phyloP scores from a whole-genome alignment of 139 green algal species.

The Auxenochlorella protothecoides region DNA sequence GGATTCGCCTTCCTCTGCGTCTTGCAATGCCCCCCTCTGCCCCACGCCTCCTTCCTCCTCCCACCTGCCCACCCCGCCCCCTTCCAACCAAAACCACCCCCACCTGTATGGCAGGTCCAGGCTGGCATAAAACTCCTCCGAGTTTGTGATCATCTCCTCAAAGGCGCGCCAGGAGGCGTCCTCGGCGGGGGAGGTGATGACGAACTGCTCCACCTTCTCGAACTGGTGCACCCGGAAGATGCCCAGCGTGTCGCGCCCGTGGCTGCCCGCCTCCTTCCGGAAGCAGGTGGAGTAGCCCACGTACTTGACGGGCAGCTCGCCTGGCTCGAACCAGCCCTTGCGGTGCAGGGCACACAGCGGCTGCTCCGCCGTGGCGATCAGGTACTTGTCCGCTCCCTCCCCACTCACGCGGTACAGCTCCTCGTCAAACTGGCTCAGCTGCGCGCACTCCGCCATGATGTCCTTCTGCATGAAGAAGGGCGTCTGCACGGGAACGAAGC shows the following conservation, averaged over 20 bases:
- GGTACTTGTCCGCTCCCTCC: slow-evolving; percentile 98
- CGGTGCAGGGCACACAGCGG: slow-evolving; percentile 89
- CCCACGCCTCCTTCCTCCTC: no score
- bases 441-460: slow-evolving; percentile 96
- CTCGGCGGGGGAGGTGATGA: slow-evolving; percentile 70
- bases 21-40: no score
- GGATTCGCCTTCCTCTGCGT: no score
- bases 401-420: slow-evolving; percentile 92
- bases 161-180: slow-evolving; percentile 82
- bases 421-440: slow-evolving; percentile 97
- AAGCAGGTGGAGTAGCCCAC: slow-evolving; percentile 99
- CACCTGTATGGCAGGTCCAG: slow-evolving; percentile 77
- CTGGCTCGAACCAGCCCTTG: slow-evolving; percentile 82
- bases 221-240: slow-evolving; percentile 96
- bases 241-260: slow-evolving; percentile 78
- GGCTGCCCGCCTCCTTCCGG: slow-evolving; percentile 93
- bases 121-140: slow-evolving; percentile 60
- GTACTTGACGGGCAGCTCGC: slow-evolving; percentile 52
- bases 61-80: background rate
- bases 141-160: slow-evolving; percentile 96
- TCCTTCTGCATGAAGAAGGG: slow-evolving; percentile 89
- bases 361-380: slow-evolving; percentile 98
- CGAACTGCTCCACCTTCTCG: slow-evolving; percentile 99
- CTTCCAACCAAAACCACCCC: background rate
- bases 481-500: slow-evolving; percentile 83